Evolutionary conservation across 495 filamentous ascomycete genomes (phyloP), one percentile per base, ranked within the genome.

Genomic region (Penicillium nucicola): DNA sequence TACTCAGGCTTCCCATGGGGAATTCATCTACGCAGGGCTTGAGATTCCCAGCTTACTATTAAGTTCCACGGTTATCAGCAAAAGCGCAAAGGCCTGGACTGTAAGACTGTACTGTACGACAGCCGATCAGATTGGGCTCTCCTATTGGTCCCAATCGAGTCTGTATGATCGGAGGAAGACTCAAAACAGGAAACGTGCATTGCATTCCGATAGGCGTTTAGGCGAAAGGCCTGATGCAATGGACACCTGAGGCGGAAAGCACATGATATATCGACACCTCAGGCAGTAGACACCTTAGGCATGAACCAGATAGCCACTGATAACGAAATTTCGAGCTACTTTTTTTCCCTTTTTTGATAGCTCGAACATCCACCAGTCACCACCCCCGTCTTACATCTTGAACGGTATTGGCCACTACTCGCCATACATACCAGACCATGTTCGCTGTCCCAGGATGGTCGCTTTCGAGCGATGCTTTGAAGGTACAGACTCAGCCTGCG

Each of bases 371-470:
- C 5, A 6, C 32, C 33, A 11, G 9, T 12, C 41, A 9, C 44
- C 28, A 10, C 11, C 32, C 33, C 22, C 7, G 12, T 50, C 14
- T 34, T 15, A 17, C 28, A 34, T 13, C 28, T 33, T 20, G 12
- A 12, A 31, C 33, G 34, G 41, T 17, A 30, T 28, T 33, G 15
- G 38, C 8, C 7, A 19, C 31, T 33, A 32, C 19, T 37, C 7
- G 19, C 35, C 33, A 36, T 33, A 17, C 34, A 23, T 38, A 17
- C 18, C n/a, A 31, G 53, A 71, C 32, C 53, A 97, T 98, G 93
- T 98, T 98, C 65, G 83, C 91, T 4, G 92, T 97, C 45, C 87
- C 87, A 55, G 93, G 92, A 53, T 95, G 91, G 88, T 86, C 87
- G 17, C 74, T 97, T 20, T 78, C 88, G 52, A 77, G 83, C 44